Evolutionary conservation across 2,329 filamentous ascomycete species (phyloP), one percentile per base, ranked within the genome.

Genomic region (Aspergillus pseudoterreus): DNA sequence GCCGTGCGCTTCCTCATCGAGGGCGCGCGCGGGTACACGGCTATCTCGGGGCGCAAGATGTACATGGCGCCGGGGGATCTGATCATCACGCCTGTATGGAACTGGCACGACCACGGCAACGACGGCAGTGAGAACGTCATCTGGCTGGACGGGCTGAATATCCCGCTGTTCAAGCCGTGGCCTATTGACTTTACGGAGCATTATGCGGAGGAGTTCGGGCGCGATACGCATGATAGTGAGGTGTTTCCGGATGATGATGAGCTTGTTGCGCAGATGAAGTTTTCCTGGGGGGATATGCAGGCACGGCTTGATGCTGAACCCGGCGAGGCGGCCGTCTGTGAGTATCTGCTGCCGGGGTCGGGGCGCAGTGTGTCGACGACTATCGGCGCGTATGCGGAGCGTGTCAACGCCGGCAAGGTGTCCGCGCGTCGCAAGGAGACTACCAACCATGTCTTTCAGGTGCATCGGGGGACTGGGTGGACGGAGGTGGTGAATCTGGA

Each of bases 71-170:
- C 19, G 4, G 47, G 47, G 14, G 47, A 49, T 43, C 9, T 49
- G 21, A 38, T 49, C 19, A 33, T 49, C 15, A 49, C 47, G 30
- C 47, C 47, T 1, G 17, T 32, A n/a, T 43, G 47, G 47, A 24
- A 43, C 15, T 49, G 47, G 47, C 47, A 49, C 11, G 47, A 49
- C 17, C 47, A 49, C n/a, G 47, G 47, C 6, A 49, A 43, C n/a
- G 38, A 43, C 9, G 32, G 32, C 15, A 17, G 4, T 2, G 22
- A 49, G 12, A 12, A 22, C 14, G 27, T 49, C 4, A 36, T 49
- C 14, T 49, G 47, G 47, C 24, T 49, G 22, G 47, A 49, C n/a
- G 33, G 32, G 24, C 30, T 43, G 4, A 43, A 49, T 38, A 24
- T 49, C 19, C 47, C 47, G 2, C 47, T 49, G 4, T 49, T 43